Conservation (phyloP, 495 filamentous ascomycete species). For the Annulohypoxylon bovei region DNA sequence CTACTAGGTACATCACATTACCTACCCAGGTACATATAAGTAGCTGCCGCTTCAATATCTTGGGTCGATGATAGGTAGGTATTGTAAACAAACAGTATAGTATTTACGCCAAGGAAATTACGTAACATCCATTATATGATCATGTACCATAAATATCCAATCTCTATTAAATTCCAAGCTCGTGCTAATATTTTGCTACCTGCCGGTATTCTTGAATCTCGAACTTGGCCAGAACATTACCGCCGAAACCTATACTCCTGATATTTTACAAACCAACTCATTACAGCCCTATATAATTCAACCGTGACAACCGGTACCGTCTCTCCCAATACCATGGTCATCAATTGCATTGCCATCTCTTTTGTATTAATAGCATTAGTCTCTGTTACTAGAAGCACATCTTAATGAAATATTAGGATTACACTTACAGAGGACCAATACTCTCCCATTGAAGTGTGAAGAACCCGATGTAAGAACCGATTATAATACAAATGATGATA, state of each 20-base stretch:
- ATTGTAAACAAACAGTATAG: no score
- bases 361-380: neutral
- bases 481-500: slow-evolving; percentile 69
- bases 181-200: neutral
- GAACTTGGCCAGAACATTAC: neutral
- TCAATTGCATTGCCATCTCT: neutral
- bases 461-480: slow-evolving; percentile 69
- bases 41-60: neutral
- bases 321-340: neutral
- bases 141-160: neutral
- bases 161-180: neutral
- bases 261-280: neutral
- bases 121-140: neutral
- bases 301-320: slow-evolving; percentile 27
- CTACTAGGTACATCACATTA: neutral
- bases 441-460: slow-evolving; percentile 69
- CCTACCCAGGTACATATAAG: no score
- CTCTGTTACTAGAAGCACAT: neutral
- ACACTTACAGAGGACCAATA: slow-evolving; percentile 35
- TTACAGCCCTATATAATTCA: neutral
- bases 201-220: neutral
- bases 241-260: neutral
- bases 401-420: neutral
- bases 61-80: neutral
- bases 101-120: no score